Evolutionary conservation across 345 rosid genomes (phyloP).

Genomic region (Salix arbutifolia): DNA sequence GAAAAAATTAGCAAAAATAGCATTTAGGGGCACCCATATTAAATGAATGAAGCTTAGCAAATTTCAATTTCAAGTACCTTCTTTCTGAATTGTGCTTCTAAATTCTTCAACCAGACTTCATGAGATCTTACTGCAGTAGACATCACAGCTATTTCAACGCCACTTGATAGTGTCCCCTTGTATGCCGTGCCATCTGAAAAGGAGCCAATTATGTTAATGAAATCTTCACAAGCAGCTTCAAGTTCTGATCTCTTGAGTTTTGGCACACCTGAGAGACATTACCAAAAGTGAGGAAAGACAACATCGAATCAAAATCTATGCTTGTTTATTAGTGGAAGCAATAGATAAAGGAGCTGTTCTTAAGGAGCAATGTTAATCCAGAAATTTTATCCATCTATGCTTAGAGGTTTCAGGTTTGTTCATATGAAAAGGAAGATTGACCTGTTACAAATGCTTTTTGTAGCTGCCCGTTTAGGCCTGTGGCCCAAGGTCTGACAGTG

Average conservation of each 20-base stretch:
- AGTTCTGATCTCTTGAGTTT: slow-evolving; percentile 78
- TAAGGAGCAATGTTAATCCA: not conserved
- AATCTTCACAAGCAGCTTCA: slow-evolving; percentile 92
- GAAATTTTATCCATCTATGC: not conserved
- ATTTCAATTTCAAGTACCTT: slow-evolving; percentile 49
- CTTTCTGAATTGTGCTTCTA: slow-evolving; percentile 61
- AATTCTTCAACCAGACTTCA: slow-evolving; percentile 60
- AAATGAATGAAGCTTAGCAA: not conserved
- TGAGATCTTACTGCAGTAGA: slow-evolving; percentile 46
- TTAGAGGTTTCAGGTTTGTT: not conserved
- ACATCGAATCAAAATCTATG: not conserved
- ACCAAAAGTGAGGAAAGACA: not conserved
- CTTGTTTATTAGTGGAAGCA: not conserved
- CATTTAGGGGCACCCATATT: slow-evolving; percentile 1
- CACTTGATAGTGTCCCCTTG: slow-evolving; percentile 89
- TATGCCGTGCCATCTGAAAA: slow-evolving; percentile 64
- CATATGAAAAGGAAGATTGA: slow-evolving; percentile 13
- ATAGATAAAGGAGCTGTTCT: not conserved
- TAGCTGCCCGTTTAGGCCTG: slow-evolving; percentile 86
- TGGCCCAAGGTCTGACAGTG: slow-evolving; percentile 81
- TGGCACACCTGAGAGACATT: slow-evolving; percentile 61
- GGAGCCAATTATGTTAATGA: slow-evolving; percentile 82
- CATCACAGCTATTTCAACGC: slow-evolving; percentile 83
- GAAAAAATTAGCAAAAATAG: slow-evolving; percentile 24
- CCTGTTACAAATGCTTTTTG: slow-evolving; percentile 79